Evolutionary conservation across 495 filamentous ascomycete species (phyloP), one percentile per base, ranked within the genome.

Genomic region (Zalerion maritima): DNA sequence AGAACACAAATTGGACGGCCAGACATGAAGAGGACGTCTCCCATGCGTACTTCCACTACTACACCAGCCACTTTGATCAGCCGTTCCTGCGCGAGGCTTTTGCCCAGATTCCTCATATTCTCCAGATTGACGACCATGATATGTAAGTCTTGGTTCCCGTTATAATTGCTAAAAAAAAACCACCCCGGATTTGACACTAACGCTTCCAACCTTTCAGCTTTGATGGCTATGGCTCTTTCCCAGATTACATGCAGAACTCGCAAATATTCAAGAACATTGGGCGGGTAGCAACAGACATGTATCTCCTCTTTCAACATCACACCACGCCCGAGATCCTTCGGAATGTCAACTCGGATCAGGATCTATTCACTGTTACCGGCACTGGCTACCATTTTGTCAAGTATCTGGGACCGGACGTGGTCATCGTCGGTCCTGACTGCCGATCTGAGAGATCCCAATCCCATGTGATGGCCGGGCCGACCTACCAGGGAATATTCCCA

Each of bases 251-350:
- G 87, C 89, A 97, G 48, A 79, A 78, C 45, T 92, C 82, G 1
- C 76, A 91, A 33, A 83, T 94, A 59, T 94, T 97, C 65, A 94
- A 93, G 52, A 94, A 94, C 49, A 93, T 96, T 41, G 89, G 89
- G 14, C 78, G 89, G 14, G 77, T 97, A 16, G 91, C 82, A n/a
- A 87, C 92, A 31, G 84, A 94, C 36, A 94, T 93, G 83, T 97
- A 94, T 45, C 67, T 97, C n/a, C 73, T 97, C 12, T 97, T 97
- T 61, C 89, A 97, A 45, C 89, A 97, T 47, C 89, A 97, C 50
- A 94, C 91, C 0, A 94, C 85, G 1, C 69, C 91, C 11, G 91
- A 96, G 42, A 79, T 96, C 18, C 71, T 97, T 11, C 76, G 87
- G 18, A 83, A 83, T 38, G 73, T 86, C 31, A 75, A 64, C 43